Evolutionary conservation across 768 basidiomycete species (phyloP).

Genomic region (Lactarius sanguifluus): DNA sequence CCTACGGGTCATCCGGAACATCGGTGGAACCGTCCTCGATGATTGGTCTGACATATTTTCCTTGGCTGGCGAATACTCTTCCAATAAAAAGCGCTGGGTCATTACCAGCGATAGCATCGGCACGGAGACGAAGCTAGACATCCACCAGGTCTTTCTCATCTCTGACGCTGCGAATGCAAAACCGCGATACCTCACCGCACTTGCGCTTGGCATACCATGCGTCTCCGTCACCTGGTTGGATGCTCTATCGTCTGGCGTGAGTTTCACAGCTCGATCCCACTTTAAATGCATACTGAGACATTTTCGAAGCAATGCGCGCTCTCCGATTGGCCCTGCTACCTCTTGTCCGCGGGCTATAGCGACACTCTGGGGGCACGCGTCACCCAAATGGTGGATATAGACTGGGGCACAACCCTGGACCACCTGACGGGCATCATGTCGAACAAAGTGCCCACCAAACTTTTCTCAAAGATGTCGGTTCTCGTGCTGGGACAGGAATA

Average conservation of each 20-base stretch:
- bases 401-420: conserved; percentile 51
- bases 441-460: conserved; percentile 55
- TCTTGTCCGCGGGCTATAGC: conserved; percentile 54
- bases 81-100: conserved; percentile 52
- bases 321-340: conserved; percentile 60
- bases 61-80: conserved; percentile 52
- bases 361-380: conserved; percentile 42
- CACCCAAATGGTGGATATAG: conserved; percentile 49
- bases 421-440: conserved; percentile 59
- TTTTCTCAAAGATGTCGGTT: conserved; percentile 54
- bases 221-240: conserved; percentile 58
- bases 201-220: conserved; percentile 87
- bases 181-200: conserved; percentile 76
- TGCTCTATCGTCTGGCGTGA: conserved; percentile 38
- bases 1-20: conserved; percentile 44
- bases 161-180: conserved; percentile 67
- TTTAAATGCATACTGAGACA: conserved; percentile 1
- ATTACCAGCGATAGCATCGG: conserved; percentile 49
- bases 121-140: conserved; percentile 44
- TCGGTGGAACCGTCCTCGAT: conserved; percentile 60
- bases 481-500: conserved; percentile 61
- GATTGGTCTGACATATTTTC: conserved; percentile 58
- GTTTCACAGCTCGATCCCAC: conserved; percentile 11
- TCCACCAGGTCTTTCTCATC: conserved; percentile 62
- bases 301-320: conserved; percentile 14